phyloP scores from a whole-genome alignment of 371 early-diverging fungal species.

The Mortierella sp. region DNA sequence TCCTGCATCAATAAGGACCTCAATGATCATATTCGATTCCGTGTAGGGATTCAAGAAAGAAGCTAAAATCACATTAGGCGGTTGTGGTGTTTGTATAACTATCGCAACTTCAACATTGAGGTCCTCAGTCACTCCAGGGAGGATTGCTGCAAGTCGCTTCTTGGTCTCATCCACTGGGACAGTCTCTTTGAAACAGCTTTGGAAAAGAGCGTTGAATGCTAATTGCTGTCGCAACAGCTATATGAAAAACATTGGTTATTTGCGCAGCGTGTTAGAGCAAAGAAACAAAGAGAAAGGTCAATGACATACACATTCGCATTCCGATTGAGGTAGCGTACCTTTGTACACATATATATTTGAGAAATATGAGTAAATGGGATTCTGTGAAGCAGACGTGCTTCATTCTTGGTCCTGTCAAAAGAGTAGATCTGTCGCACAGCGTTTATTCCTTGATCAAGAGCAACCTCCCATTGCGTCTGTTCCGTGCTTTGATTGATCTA shows the following conservation, averaged over 20 bases:
- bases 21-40: constrained; percentile 33
- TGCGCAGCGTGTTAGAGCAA: background rate
- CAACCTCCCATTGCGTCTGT: constrained; percentile 43
- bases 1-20: constrained; percentile 41
- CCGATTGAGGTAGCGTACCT: constrained; percentile 48
- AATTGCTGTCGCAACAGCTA: constrained; percentile 63
- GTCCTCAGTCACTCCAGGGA: constrained; percentile 14
- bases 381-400: constrained; percentile 59
- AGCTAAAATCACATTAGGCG: constrained; percentile 36
- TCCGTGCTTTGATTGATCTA: constrained; percentile 32
- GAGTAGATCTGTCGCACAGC: constrained; percentile 42
- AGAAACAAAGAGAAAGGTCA: background rate
- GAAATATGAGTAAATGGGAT: constrained; percentile 69
- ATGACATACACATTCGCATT: too few relatives aligned
- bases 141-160: constrained; percentile 8
- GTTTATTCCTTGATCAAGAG: constrained; percentile 32
- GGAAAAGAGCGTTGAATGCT: constrained; percentile 67
- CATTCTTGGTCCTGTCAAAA: constrained; percentile 51
- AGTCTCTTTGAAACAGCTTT: constrained; percentile 62
- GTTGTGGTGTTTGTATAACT: constrained; percentile 49
- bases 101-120: constrained; percentile 28
- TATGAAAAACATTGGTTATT: background rate
- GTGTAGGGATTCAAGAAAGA: constrained; percentile 45
- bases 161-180: constrained; percentile 12
- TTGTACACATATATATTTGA: constrained; percentile 64